Evolutionary conservation across 2,329 filamentous ascomycete genomes (phyloP), one percentile per base, ranked within the genome.

Genomic region (Colletotrichum viniferum): DNA sequence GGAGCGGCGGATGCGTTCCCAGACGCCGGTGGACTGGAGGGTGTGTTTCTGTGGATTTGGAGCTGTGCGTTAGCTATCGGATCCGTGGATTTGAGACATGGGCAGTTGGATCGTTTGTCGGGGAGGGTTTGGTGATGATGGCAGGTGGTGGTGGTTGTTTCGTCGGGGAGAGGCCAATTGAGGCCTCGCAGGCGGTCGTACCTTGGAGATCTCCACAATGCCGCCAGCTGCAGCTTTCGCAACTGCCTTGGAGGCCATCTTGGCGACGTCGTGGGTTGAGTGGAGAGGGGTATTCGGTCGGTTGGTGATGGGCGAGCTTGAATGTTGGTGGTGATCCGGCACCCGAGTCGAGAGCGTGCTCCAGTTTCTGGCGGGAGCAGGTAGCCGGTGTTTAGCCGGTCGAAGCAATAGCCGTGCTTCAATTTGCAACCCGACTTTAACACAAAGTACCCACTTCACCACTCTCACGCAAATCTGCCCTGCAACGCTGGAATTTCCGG

Each of bases 11-110:
- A 99, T 87, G 72, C 88, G 88, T 83, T 96, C 96, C 94, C 95
- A 98, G 85, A 98, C 88, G 55, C 97, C 97, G 52, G 90, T 92
- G 67, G 96, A 97, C 84, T 98, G 95, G 78, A 98, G 89, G 43
- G 96, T 98, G 88, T 99, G 96, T 94, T 98, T 98, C 96, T 99
- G 81, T 58, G 43, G 34, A 68, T 72, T 7, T 58, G 28, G 62
- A 30, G 12, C 6, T 56, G 38, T 62, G 43, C 69, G 78, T 81
- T 79, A 79, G 74, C 77, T 76, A 77, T 77, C 26, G 16, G 7
- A 2, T 12, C 4, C 1, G 12, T 52, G 4, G 10, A n/a, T 3
- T 56, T 48, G 55, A 38, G 48, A 12, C 30, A 32, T 28, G 24
- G 26, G 48, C 38, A 24, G 48, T 66, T 52, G 26, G 18, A 14